A percentile compares a stretch with the other conserved stretches of the same genome.
Conservation (phyloP, 371 early-diverging fungal species). For the Choanephora cucurbitarum region DNA sequence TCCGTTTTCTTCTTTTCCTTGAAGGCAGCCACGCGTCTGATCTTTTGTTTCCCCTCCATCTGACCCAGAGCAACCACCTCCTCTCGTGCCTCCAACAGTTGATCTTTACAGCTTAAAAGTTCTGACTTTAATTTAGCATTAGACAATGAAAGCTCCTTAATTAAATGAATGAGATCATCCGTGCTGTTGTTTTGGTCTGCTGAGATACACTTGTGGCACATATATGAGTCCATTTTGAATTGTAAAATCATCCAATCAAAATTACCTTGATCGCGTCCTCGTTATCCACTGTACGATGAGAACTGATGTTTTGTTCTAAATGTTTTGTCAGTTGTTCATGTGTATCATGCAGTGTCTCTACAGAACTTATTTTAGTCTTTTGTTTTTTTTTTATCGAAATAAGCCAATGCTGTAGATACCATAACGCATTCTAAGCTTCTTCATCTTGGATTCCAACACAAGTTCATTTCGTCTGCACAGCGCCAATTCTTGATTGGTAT, state of each 20-base stretch:
- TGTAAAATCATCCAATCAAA: no score
- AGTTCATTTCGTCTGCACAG: conserved; percentile 35
- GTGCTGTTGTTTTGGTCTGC: neutral
- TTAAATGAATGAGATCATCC: conserved; percentile 25
- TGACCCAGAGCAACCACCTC: conserved; percentile 28
- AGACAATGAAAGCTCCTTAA: conserved; percentile 48
- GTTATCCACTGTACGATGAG: neutral
- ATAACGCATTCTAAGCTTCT: conserved; percentile 32
- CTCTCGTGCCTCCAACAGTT: conserved; percentile 36
- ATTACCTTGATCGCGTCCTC: no score
- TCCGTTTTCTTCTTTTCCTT: conserved; percentile 3
- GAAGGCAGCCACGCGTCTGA: conserved; percentile 9
- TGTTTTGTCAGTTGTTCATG: conserved; percentile 27
- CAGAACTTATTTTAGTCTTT: no score
- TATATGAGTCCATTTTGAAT: no score
- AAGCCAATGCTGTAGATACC: conserved; percentile 23
- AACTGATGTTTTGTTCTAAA: conserved; percentile 7
- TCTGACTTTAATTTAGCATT: conserved; percentile 45
- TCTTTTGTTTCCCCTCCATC: conserved; percentile 5
- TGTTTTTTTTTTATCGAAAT: neutral
- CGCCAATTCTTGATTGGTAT: conserved; percentile 42
- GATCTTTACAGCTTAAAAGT: conserved; percentile 35
- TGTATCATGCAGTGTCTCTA: conserved; percentile 21
- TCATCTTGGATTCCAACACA: conserved; percentile 35
- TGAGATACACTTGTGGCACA: no score